Evolutionary conservation across 331 rosid genomes (phyloP).

Genomic region (Acacia pycnantha): DNA sequence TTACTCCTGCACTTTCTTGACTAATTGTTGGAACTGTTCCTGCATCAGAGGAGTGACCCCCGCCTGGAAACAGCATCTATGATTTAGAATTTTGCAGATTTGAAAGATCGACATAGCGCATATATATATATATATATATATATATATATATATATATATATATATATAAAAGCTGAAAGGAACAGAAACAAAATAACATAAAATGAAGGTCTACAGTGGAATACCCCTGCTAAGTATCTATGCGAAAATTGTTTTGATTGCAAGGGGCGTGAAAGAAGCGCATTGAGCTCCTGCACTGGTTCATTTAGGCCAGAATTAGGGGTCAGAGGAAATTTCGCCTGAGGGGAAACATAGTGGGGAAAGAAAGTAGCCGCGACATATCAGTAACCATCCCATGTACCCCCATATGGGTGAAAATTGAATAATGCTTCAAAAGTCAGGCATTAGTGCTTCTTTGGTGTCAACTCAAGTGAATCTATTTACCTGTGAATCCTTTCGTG

Average conservation of each 20-base stretch:
- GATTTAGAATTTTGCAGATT: slow-evolving; percentile 13
- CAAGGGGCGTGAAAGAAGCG: slow-evolving; percentile 72
- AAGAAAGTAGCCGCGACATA: neutral
- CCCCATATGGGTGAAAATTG: neutral
- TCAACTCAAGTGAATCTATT: slow-evolving; percentile 26
- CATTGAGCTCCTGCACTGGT: slow-evolving; percentile 68
- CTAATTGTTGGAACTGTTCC: slow-evolving; percentile 75
- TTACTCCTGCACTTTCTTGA: slow-evolving; percentile 42
- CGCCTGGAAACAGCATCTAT: slow-evolving; percentile 48
- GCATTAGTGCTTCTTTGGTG: neutral
- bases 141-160: too few relatives aligned
- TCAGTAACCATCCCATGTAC: neutral
- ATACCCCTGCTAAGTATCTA: slow-evolving; percentile 93
- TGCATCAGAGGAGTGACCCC: slow-evolving; percentile 84
- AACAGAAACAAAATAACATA: slow-evolving; percentile 4
- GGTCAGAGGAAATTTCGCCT: neutral
- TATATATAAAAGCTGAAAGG: neutral
- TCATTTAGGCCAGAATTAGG: slow-evolving; percentile 5
- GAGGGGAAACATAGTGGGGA: neutral
- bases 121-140: neutral
- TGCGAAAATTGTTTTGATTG: slow-evolving; percentile 83
- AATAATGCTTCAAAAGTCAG: neutral
- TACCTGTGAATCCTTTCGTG: slow-evolving; percentile 83
- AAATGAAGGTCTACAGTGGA: neutral
- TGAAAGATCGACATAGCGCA: neutral